Evolutionary conservation across 2,329 filamentous ascomycete genomes (phyloP), one percentile per base, ranked within the genome.

Genomic region (Hypoxylon sp.): DNA sequence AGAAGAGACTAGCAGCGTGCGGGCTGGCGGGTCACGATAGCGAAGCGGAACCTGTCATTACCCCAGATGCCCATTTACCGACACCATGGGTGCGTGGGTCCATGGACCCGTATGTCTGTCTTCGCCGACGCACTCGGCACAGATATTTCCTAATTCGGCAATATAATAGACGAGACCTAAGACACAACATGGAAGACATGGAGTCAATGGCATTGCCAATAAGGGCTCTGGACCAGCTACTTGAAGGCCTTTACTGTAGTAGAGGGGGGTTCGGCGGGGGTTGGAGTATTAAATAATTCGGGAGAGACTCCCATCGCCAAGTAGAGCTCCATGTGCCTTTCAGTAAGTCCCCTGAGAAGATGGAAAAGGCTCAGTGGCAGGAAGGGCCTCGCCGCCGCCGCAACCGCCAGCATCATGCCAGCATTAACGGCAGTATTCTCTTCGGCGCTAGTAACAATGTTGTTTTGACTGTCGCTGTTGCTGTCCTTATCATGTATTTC

Each of bases 401-500:
- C n/a, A n/a, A n/a, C n/a, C n/a, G 41, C 24, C 46, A 17, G 7
- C 38, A 42, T 41, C 26, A 48, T 18, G n/a, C n/a, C n/a, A n/a
- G n/a, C n/a, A 31, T 24, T 13, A 33, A 51, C 7, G 10, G 35
- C n/a, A n/a, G 31, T 21, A n/a, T n/a, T 24, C 33, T 42, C 21
- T 41, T 55, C 17, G 40, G 51, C 11, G 23, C 42, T 13, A 55
- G 48, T 17, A 62, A 48, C 7, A 48, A 59, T 18, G 47, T 42
- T 26, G 15, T 56, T 9, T 20, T 62, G 11, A 42, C 45, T 23
- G 29, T 51, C 13, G 37, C 56, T 7, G 21, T 59, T 13, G 29
- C 59, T 23, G 21, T 59, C n/a, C 18, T 54, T 41, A 62, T 56
- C 11, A 55, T 56, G 9, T 62, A 42, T 24, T 43, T 62, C 18